Percentiles rank a stretch among this genome's conserved stretches.
Evolutionary conservation across 1,139 yeast species (phyloP).

Genomic region (Diutina sp.): DNA sequence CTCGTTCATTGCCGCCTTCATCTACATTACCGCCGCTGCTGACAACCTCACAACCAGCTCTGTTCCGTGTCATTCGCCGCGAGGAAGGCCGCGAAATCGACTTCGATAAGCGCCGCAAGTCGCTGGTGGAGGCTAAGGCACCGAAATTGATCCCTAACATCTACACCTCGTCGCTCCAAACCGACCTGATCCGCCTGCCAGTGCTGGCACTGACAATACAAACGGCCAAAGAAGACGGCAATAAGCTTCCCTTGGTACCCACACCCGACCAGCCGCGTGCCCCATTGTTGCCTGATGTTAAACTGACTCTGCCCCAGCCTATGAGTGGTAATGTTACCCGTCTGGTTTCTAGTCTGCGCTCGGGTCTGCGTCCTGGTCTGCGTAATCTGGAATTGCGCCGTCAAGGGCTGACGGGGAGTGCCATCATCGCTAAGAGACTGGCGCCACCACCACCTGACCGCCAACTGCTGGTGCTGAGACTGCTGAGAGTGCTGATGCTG

Average conservation of each 20-base stretch:
- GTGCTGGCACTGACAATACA: conserved; percentile 25
- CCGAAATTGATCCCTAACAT: conserved; percentile 32
- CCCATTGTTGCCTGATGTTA: not conserved
- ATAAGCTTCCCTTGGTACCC: conserved; percentile 1
- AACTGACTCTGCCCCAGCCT: not conserved
- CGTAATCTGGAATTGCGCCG: not conserved
- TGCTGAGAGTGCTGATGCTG: not conserved
- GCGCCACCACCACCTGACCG: conserved; percentile 8
- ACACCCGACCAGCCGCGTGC: not conserved
- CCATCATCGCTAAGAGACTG: conserved; percentile 7
- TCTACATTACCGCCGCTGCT: not conserved
- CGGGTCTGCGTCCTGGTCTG: not conserved
- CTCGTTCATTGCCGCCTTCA: not conserved
- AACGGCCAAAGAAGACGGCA: conserved; percentile 14
- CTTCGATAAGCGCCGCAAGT: conserved; percentile 63
- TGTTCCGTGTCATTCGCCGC: conserved; percentile 12
- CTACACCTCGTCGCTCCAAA: conserved; percentile 26
- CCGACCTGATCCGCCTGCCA: conserved; percentile 20
- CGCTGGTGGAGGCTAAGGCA: conserved; percentile 19
- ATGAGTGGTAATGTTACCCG: not conserved
- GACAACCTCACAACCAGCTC: not conserved
- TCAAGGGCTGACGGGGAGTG: not conserved
- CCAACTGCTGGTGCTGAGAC: not conserved
- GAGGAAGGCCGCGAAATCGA: conserved; percentile 62
- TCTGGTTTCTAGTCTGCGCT: not conserved